Evolutionary conservation across 2,329 filamentous ascomycete genomes (phyloP).

Genomic region (Monilinia fructicola): DNA sequence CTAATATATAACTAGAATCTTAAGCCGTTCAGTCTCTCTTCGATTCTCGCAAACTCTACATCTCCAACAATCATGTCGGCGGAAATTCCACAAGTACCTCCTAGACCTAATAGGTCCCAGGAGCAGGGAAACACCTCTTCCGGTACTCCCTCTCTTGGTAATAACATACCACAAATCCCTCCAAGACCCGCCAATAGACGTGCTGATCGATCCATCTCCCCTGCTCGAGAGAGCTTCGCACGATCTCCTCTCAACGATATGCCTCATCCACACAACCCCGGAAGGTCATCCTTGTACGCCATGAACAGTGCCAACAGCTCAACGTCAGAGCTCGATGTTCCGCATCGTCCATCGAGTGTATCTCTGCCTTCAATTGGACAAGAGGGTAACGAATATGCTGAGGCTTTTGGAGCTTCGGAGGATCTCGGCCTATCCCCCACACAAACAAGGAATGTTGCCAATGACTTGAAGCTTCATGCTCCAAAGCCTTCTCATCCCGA

Average conservation of each 20-base stretch:
- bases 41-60: conserved; percentile 12
- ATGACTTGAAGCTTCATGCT: conserved; percentile 82
- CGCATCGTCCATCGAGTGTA: conserved; percentile 70
- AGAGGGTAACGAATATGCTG: conserved; percentile 86
- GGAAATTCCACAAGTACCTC: conserved; percentile 54
- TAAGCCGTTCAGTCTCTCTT: conserved; percentile 20
- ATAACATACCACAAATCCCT: conserved; percentile 69
- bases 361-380: conserved; percentile 80
- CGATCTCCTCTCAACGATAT: conserved; percentile 81
- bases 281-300: conserved; percentile 41
- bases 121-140: conserved; percentile 43
- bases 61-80: conserved; percentile 19
- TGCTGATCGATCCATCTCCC: conserved; percentile 73
- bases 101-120: conserved; percentile 58
- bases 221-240: conserved; percentile 74
- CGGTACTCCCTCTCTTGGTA: conserved; percentile 37
- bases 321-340: conserved; percentile 43
- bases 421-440: conserved; percentile 56
- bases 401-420: conserved; percentile 51
- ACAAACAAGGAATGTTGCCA: conserved; percentile 74
- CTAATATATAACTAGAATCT: conserved; percentile 20
- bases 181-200: conserved; percentile 68
- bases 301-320: conserved; percentile 43
- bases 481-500: conserved; percentile 83
- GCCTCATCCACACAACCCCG: conserved; percentile 48